A percentile compares a stretch with the other conserved stretches of the same genome.
Conservation (phyloP, 352 stramenopile species). For the Phytophthora uliginosa region DNA sequence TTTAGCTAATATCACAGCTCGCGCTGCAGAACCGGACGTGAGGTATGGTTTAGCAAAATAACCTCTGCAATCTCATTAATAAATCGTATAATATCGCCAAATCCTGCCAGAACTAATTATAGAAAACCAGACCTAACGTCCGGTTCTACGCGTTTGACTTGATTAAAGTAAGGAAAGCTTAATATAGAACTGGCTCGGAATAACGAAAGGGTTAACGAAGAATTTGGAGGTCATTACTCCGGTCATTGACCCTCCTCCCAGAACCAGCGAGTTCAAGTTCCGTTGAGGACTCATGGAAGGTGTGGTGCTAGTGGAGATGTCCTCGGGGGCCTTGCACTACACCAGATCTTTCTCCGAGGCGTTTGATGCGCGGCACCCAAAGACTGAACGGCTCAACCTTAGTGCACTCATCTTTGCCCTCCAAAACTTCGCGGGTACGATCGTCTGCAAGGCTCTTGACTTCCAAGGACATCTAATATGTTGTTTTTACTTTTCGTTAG, state of each 20-base stretch:
- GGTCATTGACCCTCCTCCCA: background rate
- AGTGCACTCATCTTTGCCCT: slow-evolving; percentile 71
- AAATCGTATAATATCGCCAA: too few species aligned
- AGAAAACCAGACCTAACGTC: too few species aligned
- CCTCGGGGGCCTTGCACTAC: slow-evolving; percentile 58
- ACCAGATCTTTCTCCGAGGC: slow-evolving; percentile 55
- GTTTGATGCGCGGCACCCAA: slow-evolving; percentile 61
- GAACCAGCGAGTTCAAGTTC: background rate
- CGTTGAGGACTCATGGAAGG: slow-evolving; percentile 57
- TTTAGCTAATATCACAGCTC: too few species aligned
- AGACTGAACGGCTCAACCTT: slow-evolving; percentile 72
- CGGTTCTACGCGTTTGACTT: too few species aligned
- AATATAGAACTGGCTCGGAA: too few species aligned
- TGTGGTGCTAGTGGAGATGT: slow-evolving; percentile 60
- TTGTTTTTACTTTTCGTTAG: slow-evolving; percentile 5
- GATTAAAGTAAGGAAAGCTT: too few species aligned
- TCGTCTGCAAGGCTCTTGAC: background rate
- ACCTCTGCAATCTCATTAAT: too few species aligned
- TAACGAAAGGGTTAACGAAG: slow-evolving; percentile 1
- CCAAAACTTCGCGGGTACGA: slow-evolving; percentile 61
- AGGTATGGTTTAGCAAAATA: too few species aligned
- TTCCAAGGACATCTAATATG: background rate
- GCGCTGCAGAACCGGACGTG: too few species aligned
- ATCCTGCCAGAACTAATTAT: too few species aligned
- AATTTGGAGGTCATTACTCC: background rate